phyloP scores from a whole-genome alignment of 371 early-diverging fungal genomes.

The Synchytrium microbalum region DNA sequence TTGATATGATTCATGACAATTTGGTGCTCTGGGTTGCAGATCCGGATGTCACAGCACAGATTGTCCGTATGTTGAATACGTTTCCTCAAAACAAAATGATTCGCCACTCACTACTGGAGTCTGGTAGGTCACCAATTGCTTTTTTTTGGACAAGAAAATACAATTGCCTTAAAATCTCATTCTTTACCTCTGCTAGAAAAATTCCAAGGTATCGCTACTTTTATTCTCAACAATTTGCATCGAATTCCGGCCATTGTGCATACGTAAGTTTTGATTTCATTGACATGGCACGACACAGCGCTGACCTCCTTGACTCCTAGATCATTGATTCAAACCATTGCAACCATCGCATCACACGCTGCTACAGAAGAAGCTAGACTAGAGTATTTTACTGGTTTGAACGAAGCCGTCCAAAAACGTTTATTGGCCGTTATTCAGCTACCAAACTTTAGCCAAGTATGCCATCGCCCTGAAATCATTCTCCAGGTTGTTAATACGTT shows the following conservation, averaged over 20 bases:
- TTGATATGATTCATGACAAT: constrained; percentile 51
- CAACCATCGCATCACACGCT: constrained; percentile 54
- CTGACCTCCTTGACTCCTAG: constrained; percentile 5
- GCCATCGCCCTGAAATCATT: constrained; percentile 49
- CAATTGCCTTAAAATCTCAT: neutral
- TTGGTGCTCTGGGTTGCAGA: constrained; percentile 67
- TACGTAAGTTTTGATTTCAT: constrained; percentile 34
- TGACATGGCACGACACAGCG: no score
- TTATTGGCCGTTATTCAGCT: constrained; percentile 40
- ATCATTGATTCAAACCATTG: constrained; percentile 56
- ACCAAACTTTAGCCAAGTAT: constrained; percentile 50
- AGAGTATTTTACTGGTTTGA: constrained; percentile 50
- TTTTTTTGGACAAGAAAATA: neutral
- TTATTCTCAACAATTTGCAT: constrained; percentile 51
- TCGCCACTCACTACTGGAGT: constrained; percentile 49
- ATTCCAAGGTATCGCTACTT: constrained; percentile 52
- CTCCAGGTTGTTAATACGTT: constrained; percentile 54
- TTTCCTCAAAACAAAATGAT: constrained; percentile 44
- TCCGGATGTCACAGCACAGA: constrained; percentile 53
- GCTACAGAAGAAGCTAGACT: constrained; percentile 38
- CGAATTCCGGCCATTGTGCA: constrained; percentile 59
- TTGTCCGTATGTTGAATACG: constrained; percentile 50
- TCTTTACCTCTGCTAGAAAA: constrained; percentile 27
- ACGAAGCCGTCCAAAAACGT: constrained; percentile 36
- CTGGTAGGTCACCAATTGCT: constrained; percentile 34